Evolutionary conservation across 2,329 filamentous ascomycete genomes (phyloP).

Genomic region (Colletotrichum tabaci): DNA sequence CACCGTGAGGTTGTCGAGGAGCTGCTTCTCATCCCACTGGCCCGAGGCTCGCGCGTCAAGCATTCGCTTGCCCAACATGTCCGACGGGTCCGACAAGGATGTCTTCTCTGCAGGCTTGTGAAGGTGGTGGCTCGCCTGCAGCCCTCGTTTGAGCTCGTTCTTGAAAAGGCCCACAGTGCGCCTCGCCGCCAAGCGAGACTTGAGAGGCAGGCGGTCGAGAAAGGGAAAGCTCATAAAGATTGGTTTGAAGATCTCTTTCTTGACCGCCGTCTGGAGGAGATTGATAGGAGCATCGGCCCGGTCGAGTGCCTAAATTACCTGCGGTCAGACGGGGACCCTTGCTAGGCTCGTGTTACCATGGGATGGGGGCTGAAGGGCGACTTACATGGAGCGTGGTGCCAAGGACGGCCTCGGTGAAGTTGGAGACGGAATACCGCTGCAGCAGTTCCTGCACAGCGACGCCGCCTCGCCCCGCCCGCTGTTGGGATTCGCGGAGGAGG

Average conservation of each 20-base stretch:
- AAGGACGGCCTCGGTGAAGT: slow-evolving; percentile 52
- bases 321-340: slow-evolving; percentile 21
- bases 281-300: slow-evolving; percentile 44
- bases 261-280: slow-evolving; percentile 47
- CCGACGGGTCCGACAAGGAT: slow-evolving; percentile 8
- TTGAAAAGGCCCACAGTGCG: slow-evolving; percentile 48
- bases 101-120: slow-evolving; percentile 2
- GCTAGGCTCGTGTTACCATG: slow-evolving; percentile 1
- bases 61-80: slow-evolving; percentile 44
- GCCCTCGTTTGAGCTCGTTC: slow-evolving; percentile 43
- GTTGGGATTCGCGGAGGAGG: slow-evolving; percentile 50
- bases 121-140: slow-evolving; percentile 26
- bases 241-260: slow-evolving; percentile 53
- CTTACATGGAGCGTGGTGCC: slow-evolving; percentile 46
- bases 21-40: slow-evolving; percentile 51
- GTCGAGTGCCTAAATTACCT: slow-evolving; percentile 45
- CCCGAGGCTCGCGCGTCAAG: slow-evolving; percentile 45
- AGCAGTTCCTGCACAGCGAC: slow-evolving; percentile 51
- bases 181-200: slow-evolving; percentile 47
- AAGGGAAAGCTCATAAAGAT: slow-evolving; percentile 54
- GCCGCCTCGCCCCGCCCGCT: slow-evolving; percentile 43
- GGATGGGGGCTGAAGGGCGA: slow-evolving; percentile 17
- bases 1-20: slow-evolving; percentile 57
- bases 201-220: slow-evolving; percentile 48
- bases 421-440: slow-evolving; percentile 55